Base-by-base conservation (phyloP, 2,329 filamentous ascomycete species). In the Triangularia verruculosa region DNA sequence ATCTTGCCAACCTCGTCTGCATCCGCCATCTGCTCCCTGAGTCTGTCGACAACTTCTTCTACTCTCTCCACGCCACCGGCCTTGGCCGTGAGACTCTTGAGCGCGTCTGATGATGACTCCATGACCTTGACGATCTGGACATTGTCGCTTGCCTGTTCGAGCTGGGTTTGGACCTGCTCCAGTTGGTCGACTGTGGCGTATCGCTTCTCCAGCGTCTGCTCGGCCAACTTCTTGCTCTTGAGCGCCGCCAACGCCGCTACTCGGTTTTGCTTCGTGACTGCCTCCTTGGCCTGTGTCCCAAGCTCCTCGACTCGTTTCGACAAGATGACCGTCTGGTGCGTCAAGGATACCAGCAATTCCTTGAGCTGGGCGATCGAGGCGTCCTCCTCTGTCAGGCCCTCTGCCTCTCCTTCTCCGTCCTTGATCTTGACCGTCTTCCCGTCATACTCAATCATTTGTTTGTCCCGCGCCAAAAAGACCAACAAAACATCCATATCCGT, bases 61-160 rank as follows among this genome's bases (percentile, higher is more conserved):
- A 96, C 92, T 54, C 83, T 83, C 67, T 92, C 89, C 0, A 85
- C 83, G 1, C 92, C 91, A 54, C 95, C 95, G 22, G 93, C 84
- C 73, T 92, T 86, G 55, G 84, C 82, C 73, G 97, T 93, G 28
- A 99, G 81, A 25, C 80, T 82, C 68, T 85, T 84, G 32, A 99
- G 82, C 1, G 91, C 92, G 32, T 83, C 83, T 0, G 89, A 86
- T 66, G 91, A 92, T 15, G 88, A 84, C 72, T 92, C 86, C 89
- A 99, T 93, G 5, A 93, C 89, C 64, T 85, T 84, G 8, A 98
- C 87, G 13, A 97, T 84, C 70, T 92, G 89, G 8, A 96, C 87
- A 67, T 97, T 91, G 75, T 93, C 91, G 0, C 87, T 84, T 0
- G 95, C 95, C 75, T 94, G 88, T 74, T 97, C 89, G 59, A 99